phyloP scores from a whole-genome alignment of 495 filamentous ascomycete genomes.

The Chlorociboria aeruginascens region DNA sequence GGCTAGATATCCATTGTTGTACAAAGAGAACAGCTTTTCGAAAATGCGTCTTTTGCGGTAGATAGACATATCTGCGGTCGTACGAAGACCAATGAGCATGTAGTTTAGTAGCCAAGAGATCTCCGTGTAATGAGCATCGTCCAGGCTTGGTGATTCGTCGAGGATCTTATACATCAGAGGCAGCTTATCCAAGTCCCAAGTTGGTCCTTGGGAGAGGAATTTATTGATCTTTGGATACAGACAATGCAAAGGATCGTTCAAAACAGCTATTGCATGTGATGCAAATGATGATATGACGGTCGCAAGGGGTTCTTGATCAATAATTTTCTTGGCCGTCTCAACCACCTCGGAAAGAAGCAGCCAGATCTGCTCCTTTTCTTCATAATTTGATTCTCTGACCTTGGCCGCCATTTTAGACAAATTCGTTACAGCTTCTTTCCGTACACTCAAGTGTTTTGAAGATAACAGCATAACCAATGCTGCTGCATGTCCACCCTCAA shows the following conservation, averaged over 20 bases:
- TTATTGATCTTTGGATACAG: slow-evolving; percentile 81
- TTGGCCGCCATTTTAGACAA: slow-evolving; percentile 52
- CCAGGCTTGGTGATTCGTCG: slow-evolving; percentile 53
- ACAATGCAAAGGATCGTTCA: slow-evolving; percentile 65
- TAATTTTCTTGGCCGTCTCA: slow-evolving; percentile 49
- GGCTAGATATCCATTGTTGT: slow-evolving; percentile 48
- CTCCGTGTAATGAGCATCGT: slow-evolving; percentile 65
- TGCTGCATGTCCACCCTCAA: slow-evolving; percentile 58
- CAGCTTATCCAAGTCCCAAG: slow-evolving; percentile 61
- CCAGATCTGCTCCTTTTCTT: slow-evolving; percentile 64
- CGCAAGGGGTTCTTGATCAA: slow-evolving; percentile 49
- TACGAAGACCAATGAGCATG: slow-evolving; percentile 51
- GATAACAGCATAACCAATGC: slow-evolving; percentile 63
- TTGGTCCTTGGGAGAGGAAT: slow-evolving; percentile 64
- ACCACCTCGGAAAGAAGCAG: slow-evolving; percentile 66
- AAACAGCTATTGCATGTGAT: slow-evolving; percentile 50
- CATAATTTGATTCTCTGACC: slow-evolving; percentile 57
- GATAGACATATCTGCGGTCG: slow-evolving; percentile 57
- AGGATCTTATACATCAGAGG: slow-evolving; percentile 68
- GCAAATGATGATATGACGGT: slow-evolving; percentile 66
- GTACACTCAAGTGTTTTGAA: slow-evolving; percentile 58
- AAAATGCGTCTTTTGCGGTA: slow-evolving; percentile 72
- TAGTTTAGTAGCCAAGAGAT: slow-evolving; percentile 71
- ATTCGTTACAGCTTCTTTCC: slow-evolving; percentile 61
- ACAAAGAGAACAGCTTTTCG: slow-evolving; percentile 63